Evolutionary conservation across 352 stramenopile genomes (phyloP).

Genomic region (Phytophthora constricta): DNA sequence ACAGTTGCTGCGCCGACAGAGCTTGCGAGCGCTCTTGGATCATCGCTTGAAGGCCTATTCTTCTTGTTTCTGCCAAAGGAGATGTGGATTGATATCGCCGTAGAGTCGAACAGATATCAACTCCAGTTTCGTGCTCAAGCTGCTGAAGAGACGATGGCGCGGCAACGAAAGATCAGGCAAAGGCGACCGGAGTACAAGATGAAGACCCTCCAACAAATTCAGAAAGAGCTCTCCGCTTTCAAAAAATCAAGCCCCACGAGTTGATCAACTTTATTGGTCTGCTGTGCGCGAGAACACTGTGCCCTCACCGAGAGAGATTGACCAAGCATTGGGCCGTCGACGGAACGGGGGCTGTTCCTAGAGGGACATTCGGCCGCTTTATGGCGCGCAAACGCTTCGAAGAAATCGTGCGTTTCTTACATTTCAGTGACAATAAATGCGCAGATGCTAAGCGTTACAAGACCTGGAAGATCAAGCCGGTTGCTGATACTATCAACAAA

Average conservation of each 20-base stretch:
- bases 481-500: too few relatives aligned
- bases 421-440: too few relatives aligned
- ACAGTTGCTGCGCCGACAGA: too few relatives aligned
- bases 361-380: not conserved
- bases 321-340: conserved; percentile 8
- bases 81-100: conserved; percentile 11
- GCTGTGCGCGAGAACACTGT: conserved; percentile 6
- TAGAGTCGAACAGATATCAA: conserved; percentile 6
- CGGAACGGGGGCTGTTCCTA: conserved; percentile 1
- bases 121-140: conserved; percentile 1
- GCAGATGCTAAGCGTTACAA: too few relatives aligned
- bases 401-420: conserved; percentile 10
- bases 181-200: conserved; percentile 5
- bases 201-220: conserved; percentile 10
- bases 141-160: conserved; percentile 8
- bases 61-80: conserved; percentile 9
- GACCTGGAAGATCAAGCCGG: too few relatives aligned
- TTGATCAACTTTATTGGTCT: conserved; percentile 12
- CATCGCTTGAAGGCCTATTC: too few relatives aligned
- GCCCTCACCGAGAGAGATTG: conserved; percentile 2
- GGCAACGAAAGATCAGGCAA: not conserved
- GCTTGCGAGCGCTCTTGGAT: too few relatives aligned
- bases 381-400: conserved; percentile 2
- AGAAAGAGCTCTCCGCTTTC: too few relatives aligned
- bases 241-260: conserved; percentile 6